Percentiles rank a stretch among this genome's conserved stretches.
phyloP scores from a whole-genome alignment of 495 filamentous ascomycete species.

The Penicillium antarcticum region DNA sequence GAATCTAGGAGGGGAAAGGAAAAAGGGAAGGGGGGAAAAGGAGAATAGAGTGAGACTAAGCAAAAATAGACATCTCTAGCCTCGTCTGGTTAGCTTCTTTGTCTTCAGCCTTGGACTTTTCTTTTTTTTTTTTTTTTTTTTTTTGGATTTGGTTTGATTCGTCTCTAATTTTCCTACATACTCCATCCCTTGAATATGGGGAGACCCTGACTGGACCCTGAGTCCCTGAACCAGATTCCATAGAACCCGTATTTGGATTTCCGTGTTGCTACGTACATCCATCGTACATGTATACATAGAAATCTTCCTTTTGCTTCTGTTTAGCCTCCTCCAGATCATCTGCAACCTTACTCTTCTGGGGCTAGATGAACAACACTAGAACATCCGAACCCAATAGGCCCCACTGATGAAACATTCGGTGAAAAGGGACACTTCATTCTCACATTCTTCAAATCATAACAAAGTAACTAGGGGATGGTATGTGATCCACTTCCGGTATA shows the following conservation, averaged over 20 bases:
- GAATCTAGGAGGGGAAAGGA: slow-evolving; percentile 8
- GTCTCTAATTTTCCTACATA: slow-evolving; percentile 6
- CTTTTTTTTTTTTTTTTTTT: background rate
- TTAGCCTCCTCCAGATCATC: slow-evolving; percentile 13
- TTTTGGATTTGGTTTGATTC: background rate
- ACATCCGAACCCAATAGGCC: slow-evolving; percentile 15
- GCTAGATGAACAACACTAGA: slow-evolving; percentile 4
- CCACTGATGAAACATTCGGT: slow-evolving; percentile 19
- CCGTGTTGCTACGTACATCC: too few relatives aligned
- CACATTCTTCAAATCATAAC: slow-evolving; percentile 5
- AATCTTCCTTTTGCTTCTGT: slow-evolving; percentile 3
- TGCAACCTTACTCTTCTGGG: slow-evolving; percentile 6
- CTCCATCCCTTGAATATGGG: slow-evolving; percentile 18
- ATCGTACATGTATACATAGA: too few relatives aligned
- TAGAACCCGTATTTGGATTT: too few relatives aligned
- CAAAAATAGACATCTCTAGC: slow-evolving; percentile 28
- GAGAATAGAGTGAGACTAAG: slow-evolving; percentile 11
- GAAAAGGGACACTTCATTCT: slow-evolving; percentile 5
- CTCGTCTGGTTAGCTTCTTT: slow-evolving; percentile 11
- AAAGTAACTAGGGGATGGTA: too few relatives aligned
- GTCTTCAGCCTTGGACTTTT: background rate
- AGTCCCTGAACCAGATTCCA: background rate
- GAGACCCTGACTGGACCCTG: background rate
- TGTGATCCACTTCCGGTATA: too few relatives aligned
- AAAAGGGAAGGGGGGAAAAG: slow-evolving; percentile 9